Base-by-base conservation (phyloP, 148 eudicot species). In the Beta vulgaris region DNA sequence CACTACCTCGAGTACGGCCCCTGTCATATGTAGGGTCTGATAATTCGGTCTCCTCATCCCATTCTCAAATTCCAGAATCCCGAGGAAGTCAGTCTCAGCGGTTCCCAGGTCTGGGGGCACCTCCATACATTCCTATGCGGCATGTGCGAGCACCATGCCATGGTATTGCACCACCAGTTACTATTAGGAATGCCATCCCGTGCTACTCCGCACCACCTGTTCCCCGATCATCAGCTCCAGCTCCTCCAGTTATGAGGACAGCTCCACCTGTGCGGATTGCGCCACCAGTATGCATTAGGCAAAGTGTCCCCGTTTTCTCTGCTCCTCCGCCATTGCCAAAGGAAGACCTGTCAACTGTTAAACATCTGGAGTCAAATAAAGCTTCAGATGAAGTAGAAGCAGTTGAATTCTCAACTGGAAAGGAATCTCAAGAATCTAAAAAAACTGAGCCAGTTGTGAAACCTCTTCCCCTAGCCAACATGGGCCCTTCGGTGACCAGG, bases 101-200 rank as follows among this genome's bases (percentile, higher is more conserved):
- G 73, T 85, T 85, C 68, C 86, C 84, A 6, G 88, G 84, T 37
- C 74, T 80, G 15, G 88, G 84, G 42, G 93, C 89, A 46, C 74
- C 85, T 43, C 90, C 93, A 26, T 89, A 91, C 75, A 76, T 86
- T 32, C 97, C 97, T 0, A 76, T 88, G 35, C 82, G 86, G 15
- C 90, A 87, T 75, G 82, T 77, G 39, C 68, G 90, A 70, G 59
- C 84, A 13, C 78, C 87, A 28, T 85, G 85, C 78, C 88, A 35
- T 34, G 87, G 88, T 40, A 78, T 91, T 16, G 97, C 97, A 31
- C 92, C 89, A 3, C 83, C 97, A 0, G 92, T 91, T 26, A 88
- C 91, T 6, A 79, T 89, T 46, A 79, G 97, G 80, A 82, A 82
- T 36, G 82, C 86, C 3, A 84, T 89, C 49, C 97, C 91, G 37